Evolutionary conservation across 768 basidiomycete species (phyloP), one percentile per base, ranked within the genome.

Genomic region (Podaxis mareebaensis): DNA sequence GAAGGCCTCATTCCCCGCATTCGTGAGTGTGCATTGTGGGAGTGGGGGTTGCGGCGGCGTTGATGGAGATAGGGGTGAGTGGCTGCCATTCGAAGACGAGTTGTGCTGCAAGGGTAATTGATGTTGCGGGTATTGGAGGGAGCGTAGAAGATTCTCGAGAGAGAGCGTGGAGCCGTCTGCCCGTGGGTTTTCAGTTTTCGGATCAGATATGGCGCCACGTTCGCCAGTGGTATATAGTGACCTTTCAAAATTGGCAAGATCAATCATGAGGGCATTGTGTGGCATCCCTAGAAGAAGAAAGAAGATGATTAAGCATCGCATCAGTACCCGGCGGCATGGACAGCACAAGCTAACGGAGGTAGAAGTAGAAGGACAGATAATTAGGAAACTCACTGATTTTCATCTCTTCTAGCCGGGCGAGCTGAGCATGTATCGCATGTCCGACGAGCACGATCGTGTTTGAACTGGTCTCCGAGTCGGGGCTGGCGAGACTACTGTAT

Each of bases 1-100:
- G 68, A 90, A 85, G 3, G 92, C 89, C 65, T 91, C 88, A 72
- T 94, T 94, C 13, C 92, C 92, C n/a, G 92, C 77, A 68, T 93
- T 92, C 71, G 90, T 85, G 63, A 89, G 70, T 13, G 73, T 70
- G 62, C 83, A 85, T 60, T 76, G 73, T 15, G 75, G 80, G 30
- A 77, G 53, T 12, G 74, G 72, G 4, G 59, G 60, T 7, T 70
- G 72, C 1, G 67, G 63, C 0, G 44, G 55, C 22, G 6, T 44
- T 5, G 44, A 13, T 30, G 64, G 55, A 26, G 67, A 56, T 13
- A 30, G 61, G 28, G 33, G 53, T 24, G 20, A 58, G 44, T 17
- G 42, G 74, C 64, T 55, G 68, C 56, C 57, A 64, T 64, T 33
- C 49, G 64, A 28, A 8, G 60, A 46, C 4, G 59, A 60, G 26